These are phyloP conservation scores for Colletotrichum lentis DNA, from an alignment of 2,329 filamentous ascomycete species.

Conservation along the genomic window DNA sequence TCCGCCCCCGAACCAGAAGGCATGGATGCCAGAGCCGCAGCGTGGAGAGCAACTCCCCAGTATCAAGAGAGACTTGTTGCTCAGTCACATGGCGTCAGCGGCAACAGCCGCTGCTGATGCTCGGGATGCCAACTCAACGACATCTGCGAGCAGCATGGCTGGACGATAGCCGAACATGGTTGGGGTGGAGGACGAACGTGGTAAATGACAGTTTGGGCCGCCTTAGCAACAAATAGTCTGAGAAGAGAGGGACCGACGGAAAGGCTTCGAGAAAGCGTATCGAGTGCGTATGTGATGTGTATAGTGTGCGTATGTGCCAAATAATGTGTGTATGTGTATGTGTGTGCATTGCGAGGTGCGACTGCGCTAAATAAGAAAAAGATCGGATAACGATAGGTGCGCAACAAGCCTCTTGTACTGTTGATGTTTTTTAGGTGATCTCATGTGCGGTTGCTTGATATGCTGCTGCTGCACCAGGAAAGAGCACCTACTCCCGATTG, in stretches of 20 bases:
- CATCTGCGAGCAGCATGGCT: conserved; percentile 18
- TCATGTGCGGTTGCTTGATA: background rate
- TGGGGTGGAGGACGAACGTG: background rate
- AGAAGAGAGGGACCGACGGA: background rate
- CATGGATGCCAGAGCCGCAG: conserved; percentile 34
- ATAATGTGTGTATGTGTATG: background rate
- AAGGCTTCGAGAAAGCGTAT: conserved; percentile 6
- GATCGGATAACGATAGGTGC: background rate
- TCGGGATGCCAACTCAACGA: conserved; percentile 24
- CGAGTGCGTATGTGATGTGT: conserved; percentile 10
- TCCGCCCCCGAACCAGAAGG: conserved; percentile 16
- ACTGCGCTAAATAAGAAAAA: background rate
- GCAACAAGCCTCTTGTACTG: background rate
- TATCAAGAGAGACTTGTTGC: conserved; percentile 42
- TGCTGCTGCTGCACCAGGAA: background rate
- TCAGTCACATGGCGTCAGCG: conserved; percentile 50
- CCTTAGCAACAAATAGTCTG: background rate
- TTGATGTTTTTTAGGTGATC: background rate
- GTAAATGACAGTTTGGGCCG: background rate
- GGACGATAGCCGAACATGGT: conserved; percentile 22
- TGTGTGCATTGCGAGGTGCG: conserved; percentile 6
- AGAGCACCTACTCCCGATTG: background rate
- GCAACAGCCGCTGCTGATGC: conserved; percentile 46
- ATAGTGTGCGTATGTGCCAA: conserved; percentile 1
- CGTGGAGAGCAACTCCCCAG: conserved; percentile 32